These are phyloP conservation scores for Hansenula lynferdii DNA, from an alignment of 1,139 yeast genomes.

Conservation along the genomic window DNA sequence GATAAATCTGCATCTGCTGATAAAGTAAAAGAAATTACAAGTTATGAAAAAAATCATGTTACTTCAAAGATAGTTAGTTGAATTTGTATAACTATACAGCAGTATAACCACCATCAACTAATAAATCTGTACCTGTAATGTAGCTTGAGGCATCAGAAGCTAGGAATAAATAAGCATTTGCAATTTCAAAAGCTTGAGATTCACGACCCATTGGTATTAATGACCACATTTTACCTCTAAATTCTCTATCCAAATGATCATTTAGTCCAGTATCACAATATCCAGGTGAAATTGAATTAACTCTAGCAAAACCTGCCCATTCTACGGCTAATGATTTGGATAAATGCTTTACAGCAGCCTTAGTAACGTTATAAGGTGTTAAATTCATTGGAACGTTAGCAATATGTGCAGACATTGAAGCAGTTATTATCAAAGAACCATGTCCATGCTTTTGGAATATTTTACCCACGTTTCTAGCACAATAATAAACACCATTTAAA, in stretches of 20 bases:
- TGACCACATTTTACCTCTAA: constrained; percentile 55
- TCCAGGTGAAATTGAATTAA: constrained; percentile 78
- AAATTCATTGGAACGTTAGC: constrained; percentile 83
- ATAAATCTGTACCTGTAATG: constrained; percentile 74
- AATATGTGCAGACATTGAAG: constrained; percentile 84
- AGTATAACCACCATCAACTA: constrained; percentile 78
- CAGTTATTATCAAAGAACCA: constrained; percentile 76
- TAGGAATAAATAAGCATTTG: constrained; percentile 76
- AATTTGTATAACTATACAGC: constrained; percentile 29
- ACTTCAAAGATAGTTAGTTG: background rate
- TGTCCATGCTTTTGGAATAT: constrained; percentile 61
- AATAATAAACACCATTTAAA: constrained; percentile 68
- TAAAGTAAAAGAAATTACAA: constrained; percentile 2
- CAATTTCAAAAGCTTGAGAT: constrained; percentile 67
- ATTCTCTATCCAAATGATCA: constrained; percentile 45
- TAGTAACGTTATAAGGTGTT: constrained; percentile 84
- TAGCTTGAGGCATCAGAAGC: constrained; percentile 78
- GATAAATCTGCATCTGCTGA: constrained; percentile 1
- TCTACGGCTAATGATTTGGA: constrained; percentile 77
- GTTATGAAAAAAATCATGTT: background rate
- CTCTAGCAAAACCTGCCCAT: constrained; percentile 83
- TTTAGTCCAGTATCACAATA: constrained; percentile 71
- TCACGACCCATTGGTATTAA: constrained; percentile 79
- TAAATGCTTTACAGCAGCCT: constrained; percentile 76
- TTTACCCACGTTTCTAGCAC: constrained; percentile 64